Evolutionary conservation across 2,329 filamentous ascomycete species (phyloP).

Genomic region (Colletotrichum horii): DNA sequence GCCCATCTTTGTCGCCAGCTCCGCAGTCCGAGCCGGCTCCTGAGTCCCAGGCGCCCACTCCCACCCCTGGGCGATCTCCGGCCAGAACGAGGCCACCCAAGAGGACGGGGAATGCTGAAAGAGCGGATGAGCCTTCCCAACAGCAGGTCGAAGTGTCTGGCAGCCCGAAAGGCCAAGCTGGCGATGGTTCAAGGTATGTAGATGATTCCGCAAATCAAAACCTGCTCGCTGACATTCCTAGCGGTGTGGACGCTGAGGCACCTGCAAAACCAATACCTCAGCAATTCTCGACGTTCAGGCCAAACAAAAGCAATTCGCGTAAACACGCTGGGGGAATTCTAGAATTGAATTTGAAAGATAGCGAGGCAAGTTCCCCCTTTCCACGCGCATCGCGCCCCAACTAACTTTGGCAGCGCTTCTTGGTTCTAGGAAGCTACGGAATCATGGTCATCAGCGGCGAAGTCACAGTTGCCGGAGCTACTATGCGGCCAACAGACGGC

Average conservation of each 20-base stretch:
- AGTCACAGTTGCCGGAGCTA: conserved; percentile 69
- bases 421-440: conserved; percentile 72
- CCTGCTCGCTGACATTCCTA: not conserved
- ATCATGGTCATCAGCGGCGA: conserved; percentile 66
- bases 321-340: conserved; percentile 42
- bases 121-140: not conserved
- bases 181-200: not conserved
- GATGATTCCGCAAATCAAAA: not conserved
- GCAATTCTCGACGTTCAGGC: conserved; percentile 52
- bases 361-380: conserved; percentile 45
- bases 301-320: conserved; percentile 48
- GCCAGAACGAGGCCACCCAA: not conserved
- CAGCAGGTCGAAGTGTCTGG: not conserved
- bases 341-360: conserved; percentile 49
- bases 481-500: conserved; percentile 52
- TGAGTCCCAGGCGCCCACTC: not conserved
- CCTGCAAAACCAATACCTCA: not conserved
- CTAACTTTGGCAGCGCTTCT: conserved; percentile 55
- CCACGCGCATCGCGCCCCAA: not conserved
- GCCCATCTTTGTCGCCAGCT: conserved; percentile 11
- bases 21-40: not conserved
- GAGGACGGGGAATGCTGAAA: not conserved
- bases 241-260: not conserved
- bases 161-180: not conserved
- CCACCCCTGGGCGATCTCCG: not conserved